phyloP scores from a whole-genome alignment of 2,329 filamentous ascomycete genomes.

The Trichoderma lentiforme region DNA sequence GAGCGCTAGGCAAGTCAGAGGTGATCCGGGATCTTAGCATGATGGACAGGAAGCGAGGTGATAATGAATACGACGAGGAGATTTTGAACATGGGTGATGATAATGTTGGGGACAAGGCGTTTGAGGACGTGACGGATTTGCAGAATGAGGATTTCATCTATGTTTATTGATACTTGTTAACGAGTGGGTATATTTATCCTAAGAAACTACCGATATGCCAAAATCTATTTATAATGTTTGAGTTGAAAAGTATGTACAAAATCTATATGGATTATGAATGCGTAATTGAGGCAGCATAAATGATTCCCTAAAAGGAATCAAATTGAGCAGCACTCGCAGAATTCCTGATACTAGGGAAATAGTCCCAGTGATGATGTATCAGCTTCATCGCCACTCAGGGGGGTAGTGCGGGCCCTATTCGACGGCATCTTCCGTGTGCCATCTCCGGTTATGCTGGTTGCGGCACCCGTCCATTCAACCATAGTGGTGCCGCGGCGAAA shows the following conservation, averaged over 20 bases:
- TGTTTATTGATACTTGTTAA: conserved; percentile 36
- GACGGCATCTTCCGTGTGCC: neutral
- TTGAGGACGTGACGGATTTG: conserved; percentile 52
- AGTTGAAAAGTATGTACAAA: neutral
- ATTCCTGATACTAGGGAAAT: neutral
- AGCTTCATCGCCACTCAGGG: conserved; percentile 4
- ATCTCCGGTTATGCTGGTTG: conserved; percentile 39
- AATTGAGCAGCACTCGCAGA: neutral
- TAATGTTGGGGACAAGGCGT: conserved; percentile 39
- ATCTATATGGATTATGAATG: neutral
- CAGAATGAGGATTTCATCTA: conserved; percentile 62
- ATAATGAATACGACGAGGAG: conserved; percentile 22
- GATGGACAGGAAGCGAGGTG: conserved; percentile 29
- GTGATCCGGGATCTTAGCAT: conserved; percentile 53
- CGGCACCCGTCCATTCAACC: conserved; percentile 41
- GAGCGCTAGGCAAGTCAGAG: conserved; percentile 39
- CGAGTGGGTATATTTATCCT: conserved; percentile 4
- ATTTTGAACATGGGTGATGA: conserved; percentile 22
- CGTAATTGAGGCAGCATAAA: neutral
- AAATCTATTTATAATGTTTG: neutral
- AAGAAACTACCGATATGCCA: neutral
- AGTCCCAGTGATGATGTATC: neutral
- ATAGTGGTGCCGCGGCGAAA: conserved; percentile 41
- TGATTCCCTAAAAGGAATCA: neutral
- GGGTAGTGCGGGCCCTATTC: neutral